These are phyloP conservation scores for Candida lessepsii DNA, from an alignment of 805 yeast genomes.

Conservation along the genomic window DNA sequence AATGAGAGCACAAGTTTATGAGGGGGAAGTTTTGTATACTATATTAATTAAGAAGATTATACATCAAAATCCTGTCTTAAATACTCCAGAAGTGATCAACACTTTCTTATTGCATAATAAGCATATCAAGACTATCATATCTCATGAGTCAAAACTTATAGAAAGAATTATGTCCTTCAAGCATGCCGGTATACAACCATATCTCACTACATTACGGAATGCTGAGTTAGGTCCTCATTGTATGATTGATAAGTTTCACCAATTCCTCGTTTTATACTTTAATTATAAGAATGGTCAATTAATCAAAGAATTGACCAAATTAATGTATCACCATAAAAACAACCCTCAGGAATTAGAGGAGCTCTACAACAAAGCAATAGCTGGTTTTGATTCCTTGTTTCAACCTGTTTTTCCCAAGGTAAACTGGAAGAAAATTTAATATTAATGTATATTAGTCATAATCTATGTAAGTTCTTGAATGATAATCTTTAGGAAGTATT, in stretches of 20 bases:
- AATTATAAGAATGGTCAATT: conserved; percentile 2
- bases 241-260: conserved; percentile 10
- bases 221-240: not conserved
- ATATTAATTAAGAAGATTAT: conserved; percentile 15
- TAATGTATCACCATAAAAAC: conserved; percentile 8
- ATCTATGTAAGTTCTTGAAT: no score
- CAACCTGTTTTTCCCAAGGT: conserved; percentile 1
- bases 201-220: not conserved
- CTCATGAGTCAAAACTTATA: conserved; percentile 11
- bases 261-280: conserved; percentile 9
- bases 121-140: conserved; percentile 14
- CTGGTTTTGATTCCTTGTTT: conserved; percentile 3
- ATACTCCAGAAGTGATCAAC: conserved; percentile 8
- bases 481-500: no score
- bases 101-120: conserved; percentile 10
- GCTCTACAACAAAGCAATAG: conserved; percentile 5
- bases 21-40: conserved; percentile 15
- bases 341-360: conserved; percentile 4
- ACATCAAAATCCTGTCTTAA: conserved; percentile 6
- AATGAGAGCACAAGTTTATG: conserved; percentile 14
- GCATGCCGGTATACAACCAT: not conserved
- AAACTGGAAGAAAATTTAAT: not conserved
- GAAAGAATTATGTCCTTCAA: not conserved
- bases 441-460: conserved; percentile 1
- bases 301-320: conserved; percentile 5